Conservation (phyloP, 2,329 filamentous ascomycete species). For the Aspergillus sp. region DNA sequence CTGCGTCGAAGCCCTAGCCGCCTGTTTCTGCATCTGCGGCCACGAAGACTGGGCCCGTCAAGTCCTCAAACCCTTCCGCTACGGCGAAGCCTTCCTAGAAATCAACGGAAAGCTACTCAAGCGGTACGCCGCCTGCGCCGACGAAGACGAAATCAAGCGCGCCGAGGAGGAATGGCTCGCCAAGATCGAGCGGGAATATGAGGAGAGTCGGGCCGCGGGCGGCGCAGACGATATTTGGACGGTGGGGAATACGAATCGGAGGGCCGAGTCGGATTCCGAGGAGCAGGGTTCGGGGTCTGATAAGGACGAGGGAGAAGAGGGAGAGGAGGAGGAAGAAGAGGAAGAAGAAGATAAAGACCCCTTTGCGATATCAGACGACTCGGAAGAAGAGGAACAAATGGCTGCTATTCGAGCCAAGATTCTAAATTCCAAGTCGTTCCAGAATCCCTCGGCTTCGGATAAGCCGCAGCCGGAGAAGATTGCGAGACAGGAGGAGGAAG, state of each 20-base stretch:
- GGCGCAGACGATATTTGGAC: slow-evolving; percentile 71
- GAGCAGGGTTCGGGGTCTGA: slow-evolving; percentile 51
- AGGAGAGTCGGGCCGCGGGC: slow-evolving; percentile 68
- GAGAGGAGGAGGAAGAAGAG: slow-evolving; percentile 46
- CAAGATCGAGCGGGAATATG: slow-evolving; percentile 85
- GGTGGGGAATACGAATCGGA: slow-evolving; percentile 82
- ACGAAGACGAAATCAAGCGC: slow-evolving; percentile 79
- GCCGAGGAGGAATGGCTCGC: slow-evolving; percentile 86
- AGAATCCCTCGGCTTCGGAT: slow-evolving; percentile 54
- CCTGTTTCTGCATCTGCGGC: slow-evolving; percentile 90
- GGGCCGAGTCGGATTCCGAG: slow-evolving; percentile 54
- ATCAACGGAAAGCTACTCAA: slow-evolving; percentile 84
- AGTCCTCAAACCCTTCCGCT: slow-evolving; percentile 80
- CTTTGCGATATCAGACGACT: slow-evolving; percentile 75
- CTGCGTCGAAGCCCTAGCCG: slow-evolving; percentile 91
- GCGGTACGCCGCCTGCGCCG: slow-evolving; percentile 78
- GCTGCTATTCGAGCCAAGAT: slow-evolving; percentile 86
- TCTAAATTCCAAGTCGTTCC: slow-evolving; percentile 86
- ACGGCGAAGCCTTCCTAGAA: slow-evolving; percentile 82
- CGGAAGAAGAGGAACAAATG: slow-evolving; percentile 86
- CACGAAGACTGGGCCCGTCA: slow-evolving; percentile 87
- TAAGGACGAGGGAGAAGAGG: slow-evolving; percentile 47
- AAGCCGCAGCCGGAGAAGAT: slow-evolving; percentile 65
- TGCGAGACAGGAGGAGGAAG: slow-evolving; percentile 53
- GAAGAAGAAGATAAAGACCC: slow-evolving; percentile 61